Evolutionary conservation across 176 grass and related monocot species (phyloP), one percentile per base, ranked within the genome.

Genomic region (Triticum dicoccoides): DNA sequence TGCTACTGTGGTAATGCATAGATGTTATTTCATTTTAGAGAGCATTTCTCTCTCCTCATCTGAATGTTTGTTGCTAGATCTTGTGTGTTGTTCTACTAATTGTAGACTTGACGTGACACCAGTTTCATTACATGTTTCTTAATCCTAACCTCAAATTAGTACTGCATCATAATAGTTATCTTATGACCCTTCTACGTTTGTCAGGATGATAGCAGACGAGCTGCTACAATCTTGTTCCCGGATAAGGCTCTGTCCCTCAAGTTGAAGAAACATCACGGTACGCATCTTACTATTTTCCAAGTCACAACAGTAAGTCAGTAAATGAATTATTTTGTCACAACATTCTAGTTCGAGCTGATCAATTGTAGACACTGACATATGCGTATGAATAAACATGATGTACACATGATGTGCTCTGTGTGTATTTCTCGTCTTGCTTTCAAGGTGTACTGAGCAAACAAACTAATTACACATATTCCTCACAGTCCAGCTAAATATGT

Each of bases 231-330:
- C 32, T 88, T 98, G 90, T 98, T 96, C 86, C 97, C 97, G 5
- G 89, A 88, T 49, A 88, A 90, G 68, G 81, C 73, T 84, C 63
- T 63, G 69, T 83, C 51, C 18, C 72, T 96, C 51, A 98, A 89
- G 86, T 87, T 88, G 86, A 98, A 96, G 85, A 98, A 98, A 84
- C 91, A 98, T 91, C 97, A 98, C 35, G 97, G 97, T 98, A 94
- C 35, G 37, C 68, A 69, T 76, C 73, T 77, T 75, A 80, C 25
- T 20, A 77, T 23, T 47, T 58, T 44, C 61, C 62, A 42, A 66
- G 41, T 74, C 0, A 45, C 72, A 73, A 42, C n/a, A 49, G 3
- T 15, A 74, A 45, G 21, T 70, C 5, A 25, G 27, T 78, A 65
- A 56, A 72, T 61, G 6, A 3, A 67, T 20, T 67, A 23, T 67